Base-by-base conservation (phyloP, 2,329 filamentous ascomycete species). In the Bisporella sp. region DNA sequence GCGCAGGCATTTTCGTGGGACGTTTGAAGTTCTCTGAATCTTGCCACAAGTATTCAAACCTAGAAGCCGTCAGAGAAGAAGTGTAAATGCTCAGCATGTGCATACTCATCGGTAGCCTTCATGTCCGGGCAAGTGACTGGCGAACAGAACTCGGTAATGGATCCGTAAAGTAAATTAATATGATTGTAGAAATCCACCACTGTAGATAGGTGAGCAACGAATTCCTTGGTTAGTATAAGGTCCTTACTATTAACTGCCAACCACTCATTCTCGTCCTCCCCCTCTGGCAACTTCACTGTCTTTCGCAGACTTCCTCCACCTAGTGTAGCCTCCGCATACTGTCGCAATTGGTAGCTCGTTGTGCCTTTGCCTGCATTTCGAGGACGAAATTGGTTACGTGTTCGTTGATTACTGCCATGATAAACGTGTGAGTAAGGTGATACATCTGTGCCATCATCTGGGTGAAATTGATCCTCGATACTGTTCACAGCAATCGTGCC, bases 161-260 rank as follows among this genome's bases (percentile, higher is more conserved):
- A 93, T 53, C 95, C 95, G 69, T 99, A 99, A 53, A 99, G 84
- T 35, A 99, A 80, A 72, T 99, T 99, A 76, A 99, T 95, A 72
- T 99, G 93, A 75, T 99, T 99, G 81, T 99, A 99, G 72, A 99
- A 99, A 72, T 99, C 93, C 74, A 99, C 93, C 74, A 99, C 91
- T 96, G 60, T 46, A n/a, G 13, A 42, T 13, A 21, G 12, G 54
- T 71, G 47, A 71, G 66, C 37, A 11, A 30, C 29, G 31, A 30
- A 9, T 31, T 6, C 29, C 8, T 31, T 13, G 31, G n/a, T 11
- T 32, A 32, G 21, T 33, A 32, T 5, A 30, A 41, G 39, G 40
- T 39, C 60, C 82, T 62, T 74, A 95, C 91, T 87, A 72, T 99
- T 99, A 62, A 99, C 93, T 31, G 93, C 93, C 54, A 99, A 72